Conservation (phyloP, 305 asterid genomes). For the Petunia hybrid region DNA sequence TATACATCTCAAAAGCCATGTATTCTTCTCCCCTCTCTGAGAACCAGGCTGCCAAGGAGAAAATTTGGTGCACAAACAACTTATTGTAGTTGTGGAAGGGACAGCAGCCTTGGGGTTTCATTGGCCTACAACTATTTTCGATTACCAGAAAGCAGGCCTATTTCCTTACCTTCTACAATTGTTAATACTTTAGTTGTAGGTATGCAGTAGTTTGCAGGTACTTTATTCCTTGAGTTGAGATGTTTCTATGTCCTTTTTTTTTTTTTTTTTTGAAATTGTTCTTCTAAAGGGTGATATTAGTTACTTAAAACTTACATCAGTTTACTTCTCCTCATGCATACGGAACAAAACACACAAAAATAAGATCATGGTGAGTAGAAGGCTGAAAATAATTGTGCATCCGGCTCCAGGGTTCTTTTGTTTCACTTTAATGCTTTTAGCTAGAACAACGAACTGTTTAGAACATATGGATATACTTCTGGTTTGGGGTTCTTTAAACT, state of each 20-base stretch:
- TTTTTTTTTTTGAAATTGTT: not conserved
- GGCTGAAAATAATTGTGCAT: not conserved
- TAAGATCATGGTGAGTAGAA: not conserved
- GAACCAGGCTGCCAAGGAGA: not conserved
- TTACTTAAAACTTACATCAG: not conserved
- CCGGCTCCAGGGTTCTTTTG: not conserved
- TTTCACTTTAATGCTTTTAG: conserved; percentile 5
- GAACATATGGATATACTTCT: not conserved
- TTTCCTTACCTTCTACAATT: not conserved
- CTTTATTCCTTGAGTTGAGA: conserved; percentile 2
- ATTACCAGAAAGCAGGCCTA: conserved; percentile 4
- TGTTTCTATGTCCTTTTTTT: not conserved
- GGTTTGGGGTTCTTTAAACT: not conserved
- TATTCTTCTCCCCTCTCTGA: not conserved
- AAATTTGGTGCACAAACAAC: conserved; percentile 8
- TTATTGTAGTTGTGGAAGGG: not conserved
- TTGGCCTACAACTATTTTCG: not conserved
- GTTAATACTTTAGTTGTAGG: not conserved
- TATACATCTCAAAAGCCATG: not conserved
- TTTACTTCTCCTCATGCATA: not conserved
- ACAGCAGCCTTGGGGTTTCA: not conserved
- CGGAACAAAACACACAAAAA: not conserved
- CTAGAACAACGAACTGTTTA: not conserved
- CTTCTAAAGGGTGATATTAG: conserved; percentile 1
- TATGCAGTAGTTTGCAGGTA: not conserved